A percentile compares a stretch with the other conserved stretches of the same genome.
Conservation (phyloP, 805 yeast species). For the Hanseniaspora pseudoguilliermondii region DNA sequence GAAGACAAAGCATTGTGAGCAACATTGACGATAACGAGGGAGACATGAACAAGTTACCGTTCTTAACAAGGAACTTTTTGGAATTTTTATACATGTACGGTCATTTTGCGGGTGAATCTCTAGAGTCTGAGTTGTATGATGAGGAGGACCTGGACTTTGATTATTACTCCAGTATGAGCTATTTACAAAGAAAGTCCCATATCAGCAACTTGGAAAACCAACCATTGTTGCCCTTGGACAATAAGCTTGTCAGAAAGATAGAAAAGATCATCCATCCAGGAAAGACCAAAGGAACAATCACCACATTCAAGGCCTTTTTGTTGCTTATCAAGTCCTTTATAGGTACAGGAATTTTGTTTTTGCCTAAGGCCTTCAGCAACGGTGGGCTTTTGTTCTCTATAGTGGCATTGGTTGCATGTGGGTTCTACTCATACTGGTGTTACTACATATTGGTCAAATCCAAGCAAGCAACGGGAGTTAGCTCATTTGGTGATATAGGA, state of each 20-base stretch:
- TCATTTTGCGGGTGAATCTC: conserved; percentile 74
- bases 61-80: conserved; percentile 57
- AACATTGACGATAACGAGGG: conserved; percentile 17
- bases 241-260: conserved; percentile 1
- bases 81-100: conserved; percentile 72
- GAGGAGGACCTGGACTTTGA: conserved; percentile 16
- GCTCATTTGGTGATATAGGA: conserved; percentile 75
- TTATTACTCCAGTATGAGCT: conserved; percentile 23
- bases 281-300: conserved; percentile 47
- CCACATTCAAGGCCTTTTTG: conserved; percentile 60
- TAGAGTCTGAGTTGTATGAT: conserved; percentile 47
- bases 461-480: conserved; percentile 46
- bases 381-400: conserved; percentile 59
- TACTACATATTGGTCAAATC: conserved; percentile 51
- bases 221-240: conserved; percentile 7
- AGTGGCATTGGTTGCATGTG: conserved; percentile 43
- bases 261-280: conserved; percentile 19
- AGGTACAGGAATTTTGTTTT: conserved; percentile 62
- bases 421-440: conserved; percentile 65
- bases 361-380: conserved; percentile 57
- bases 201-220: conserved; percentile 10
- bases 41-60: conserved; percentile 30
- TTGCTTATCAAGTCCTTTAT: conserved; percentile 60
- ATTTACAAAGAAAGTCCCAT: not conserved
- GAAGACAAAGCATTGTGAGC: conserved; percentile 8